Base-by-base conservation (phyloP, 345 rosid genomes). In the Eucalyptus pauciflora region DNA sequence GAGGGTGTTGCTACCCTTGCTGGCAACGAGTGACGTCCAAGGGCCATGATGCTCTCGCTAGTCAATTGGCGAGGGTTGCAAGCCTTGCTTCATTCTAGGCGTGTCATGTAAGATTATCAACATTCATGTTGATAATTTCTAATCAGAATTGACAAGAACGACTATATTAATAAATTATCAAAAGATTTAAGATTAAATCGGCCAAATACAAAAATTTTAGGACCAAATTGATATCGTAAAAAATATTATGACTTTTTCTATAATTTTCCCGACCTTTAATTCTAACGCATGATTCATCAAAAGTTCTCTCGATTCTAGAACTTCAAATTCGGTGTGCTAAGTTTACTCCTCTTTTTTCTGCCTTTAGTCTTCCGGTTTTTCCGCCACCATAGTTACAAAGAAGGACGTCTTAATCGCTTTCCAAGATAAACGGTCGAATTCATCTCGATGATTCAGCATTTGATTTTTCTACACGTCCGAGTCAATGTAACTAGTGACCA, bases 141-240 rank as follows among this genome's bases (percentile, higher is more conserved):
- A 25, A 60, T 60, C 3, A 10, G 6, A 60, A 60, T 60, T 5
- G 8, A 27, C 0, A 1, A 1, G 2, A 62, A 62, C 2, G 0
- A 12, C 15, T 12, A 5, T 58, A 58, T 27, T 27, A 6, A 29
- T 29, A 27, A 27, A 62, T 27, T 62, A 12, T 27, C 2, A 12
- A 27, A 60, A 60, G 2, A 6, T 27, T 60, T 27, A 60, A 60
- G 15, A 60, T 12, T 60, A 60, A 60, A 60, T 12, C 7, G 0
- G 13, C 27, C 4, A 60, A 60, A 60, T 60, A 22, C 12, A 27
- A 60, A 2, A 1, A 60, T 10, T 58, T 60, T 64, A 64, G 9
- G 4, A 16, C 13, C 6, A 3, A 33, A 8, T 31, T 31, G 17
- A 0, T 33, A 5, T 33, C 1, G 0, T 10, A 8, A 0, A 17